Conservation (phyloP, 2,329 filamentous ascomycete species). For the Nigrograna mackinnonii region DNA sequence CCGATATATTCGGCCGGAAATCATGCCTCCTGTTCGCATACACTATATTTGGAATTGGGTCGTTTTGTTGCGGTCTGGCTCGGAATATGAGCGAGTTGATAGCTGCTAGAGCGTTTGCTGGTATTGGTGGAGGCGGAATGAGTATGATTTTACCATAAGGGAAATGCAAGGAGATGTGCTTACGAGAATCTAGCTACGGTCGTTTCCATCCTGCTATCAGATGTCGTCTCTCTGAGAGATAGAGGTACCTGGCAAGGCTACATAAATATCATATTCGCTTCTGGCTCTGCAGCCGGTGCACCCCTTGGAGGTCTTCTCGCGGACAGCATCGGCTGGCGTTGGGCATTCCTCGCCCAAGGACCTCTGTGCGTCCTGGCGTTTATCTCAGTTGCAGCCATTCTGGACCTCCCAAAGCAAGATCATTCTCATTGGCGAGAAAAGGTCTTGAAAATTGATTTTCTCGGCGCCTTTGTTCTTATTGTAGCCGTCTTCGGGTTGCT, state of each 20-base stretch:
- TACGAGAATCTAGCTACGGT: too few relatives aligned
- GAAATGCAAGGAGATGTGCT: too few relatives aligned
- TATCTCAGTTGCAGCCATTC: slow-evolving; percentile 62
- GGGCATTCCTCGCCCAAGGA: slow-evolving; percentile 73
- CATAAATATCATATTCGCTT: slow-evolving; percentile 72
- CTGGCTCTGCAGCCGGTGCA: slow-evolving; percentile 69
- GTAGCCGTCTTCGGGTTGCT: slow-evolving; percentile 68
- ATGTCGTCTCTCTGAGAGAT: slow-evolving; percentile 70
- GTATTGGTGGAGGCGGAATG: slow-evolving; percentile 73
- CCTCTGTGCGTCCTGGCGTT: slow-evolving; percentile 71
- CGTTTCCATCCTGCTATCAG: slow-evolving; percentile 70
- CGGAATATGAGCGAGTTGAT: slow-evolving; percentile 68
- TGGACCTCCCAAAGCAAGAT: slow-evolving; percentile 64
- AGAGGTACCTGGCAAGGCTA: slow-evolving; percentile 75
- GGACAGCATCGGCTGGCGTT: slow-evolving; percentile 75
- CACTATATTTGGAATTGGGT: slow-evolving; percentile 66
- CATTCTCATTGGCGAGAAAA: slow-evolving; percentile 67
- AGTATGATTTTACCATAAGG: too few relatives aligned
- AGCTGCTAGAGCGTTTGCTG: slow-evolving; percentile 64
- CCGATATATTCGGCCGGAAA: slow-evolving; percentile 73
- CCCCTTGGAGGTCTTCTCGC: slow-evolving; percentile 73
- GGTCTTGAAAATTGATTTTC: slow-evolving; percentile 71
- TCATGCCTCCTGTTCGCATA: slow-evolving; percentile 67
- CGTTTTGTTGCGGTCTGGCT: slow-evolving; percentile 65
- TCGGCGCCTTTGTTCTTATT: slow-evolving; percentile 70